Evolutionary conservation across 306 rosid genomes (phyloP).

Genomic region (Bauhinia variegata): DNA sequence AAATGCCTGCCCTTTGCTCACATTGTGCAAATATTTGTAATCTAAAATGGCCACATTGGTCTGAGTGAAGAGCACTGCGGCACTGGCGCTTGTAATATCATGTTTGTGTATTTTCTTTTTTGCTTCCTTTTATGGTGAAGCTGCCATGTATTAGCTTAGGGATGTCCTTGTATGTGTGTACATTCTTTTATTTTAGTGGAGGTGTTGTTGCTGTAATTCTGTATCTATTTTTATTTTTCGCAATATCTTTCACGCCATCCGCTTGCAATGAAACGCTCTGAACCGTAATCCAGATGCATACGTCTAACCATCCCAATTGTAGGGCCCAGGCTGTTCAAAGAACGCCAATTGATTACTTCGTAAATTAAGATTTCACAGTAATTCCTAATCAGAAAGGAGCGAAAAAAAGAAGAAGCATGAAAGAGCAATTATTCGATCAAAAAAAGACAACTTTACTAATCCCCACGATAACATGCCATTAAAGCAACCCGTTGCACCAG

Average conservation of each 20-base stretch:
- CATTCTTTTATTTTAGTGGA: conserved; percentile 66
- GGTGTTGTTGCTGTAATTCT: conserved; percentile 55
- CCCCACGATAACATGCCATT: neutral
- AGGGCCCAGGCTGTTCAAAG: too few relatives aligned
- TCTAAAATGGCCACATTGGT: conserved; percentile 66
- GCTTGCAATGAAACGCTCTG: too few relatives aligned
- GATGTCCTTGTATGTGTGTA: conserved; percentile 49
- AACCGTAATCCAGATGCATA: too few relatives aligned
- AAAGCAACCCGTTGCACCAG: neutral
- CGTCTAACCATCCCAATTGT: too few relatives aligned
- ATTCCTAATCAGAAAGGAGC: neutral
- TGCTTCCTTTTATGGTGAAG: conserved; percentile 67
- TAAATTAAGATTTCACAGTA: neutral
- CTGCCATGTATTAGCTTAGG: conserved; percentile 55
- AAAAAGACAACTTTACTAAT: conserved; percentile 30
- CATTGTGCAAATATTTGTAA: conserved; percentile 53
- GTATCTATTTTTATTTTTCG: neutral
- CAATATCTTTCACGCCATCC: too few relatives aligned
- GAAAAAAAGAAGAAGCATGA: neutral
- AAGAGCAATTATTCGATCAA: conserved; percentile 3
- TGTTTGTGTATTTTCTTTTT: conserved; percentile 58
- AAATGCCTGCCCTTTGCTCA: conserved; percentile 66
- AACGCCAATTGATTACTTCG: too few relatives aligned
- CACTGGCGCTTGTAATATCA: conserved; percentile 49
- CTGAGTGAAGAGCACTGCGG: conserved; percentile 44